These are phyloP conservation scores for Phaeosphaeriaceae sp. DNA, from an alignment of 2,329 filamentous ascomycete genomes.

Conservation along the genomic window DNA sequence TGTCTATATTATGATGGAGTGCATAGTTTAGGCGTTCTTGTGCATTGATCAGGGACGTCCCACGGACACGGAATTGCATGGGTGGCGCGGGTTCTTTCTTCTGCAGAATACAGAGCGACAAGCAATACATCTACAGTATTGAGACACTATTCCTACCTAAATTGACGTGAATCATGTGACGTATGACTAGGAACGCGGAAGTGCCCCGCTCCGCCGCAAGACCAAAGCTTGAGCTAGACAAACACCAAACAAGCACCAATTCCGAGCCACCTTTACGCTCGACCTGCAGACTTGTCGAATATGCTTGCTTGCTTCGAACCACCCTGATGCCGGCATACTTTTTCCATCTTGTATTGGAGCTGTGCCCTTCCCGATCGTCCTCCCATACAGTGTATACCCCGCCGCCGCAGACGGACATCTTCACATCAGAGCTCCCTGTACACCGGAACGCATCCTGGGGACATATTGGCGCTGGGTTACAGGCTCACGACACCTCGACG, in stretches of 20 bases:
- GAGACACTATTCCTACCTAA: neutral
- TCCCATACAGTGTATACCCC: conserved; percentile 48
- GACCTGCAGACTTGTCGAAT: conserved; percentile 7
- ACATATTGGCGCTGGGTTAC: conserved; percentile 23
- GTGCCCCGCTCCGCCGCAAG: conserved; percentile 3
- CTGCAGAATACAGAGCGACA: conserved; percentile 1
- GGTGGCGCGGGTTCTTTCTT: neutral
- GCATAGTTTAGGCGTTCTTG: conserved; percentile 37
- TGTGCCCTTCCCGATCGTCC: conserved; percentile 55
- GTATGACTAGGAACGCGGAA: neutral
- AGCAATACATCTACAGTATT: conserved; percentile 1
- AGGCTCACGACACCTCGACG: conserved; percentile 16
- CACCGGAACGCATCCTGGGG: conserved; percentile 51
- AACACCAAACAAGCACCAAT: conserved; percentile 3
- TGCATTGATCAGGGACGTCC: conserved; percentile 12
- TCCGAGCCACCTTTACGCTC: neutral
- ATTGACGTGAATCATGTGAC: neutral
- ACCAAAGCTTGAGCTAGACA: conserved; percentile 2
- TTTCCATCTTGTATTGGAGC: conserved; percentile 68
- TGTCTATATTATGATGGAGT: conserved; percentile 19
- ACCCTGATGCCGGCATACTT: conserved; percentile 66
- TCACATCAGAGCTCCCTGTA: conserved; percentile 52
- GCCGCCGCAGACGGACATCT: conserved; percentile 53
- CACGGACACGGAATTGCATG: conserved; percentile 1
- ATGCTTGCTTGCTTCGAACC: conserved; percentile 14